phyloP scores from a whole-genome alignment of 1,284 basidiomycete species.

The Agaricales sp. region DNA sequence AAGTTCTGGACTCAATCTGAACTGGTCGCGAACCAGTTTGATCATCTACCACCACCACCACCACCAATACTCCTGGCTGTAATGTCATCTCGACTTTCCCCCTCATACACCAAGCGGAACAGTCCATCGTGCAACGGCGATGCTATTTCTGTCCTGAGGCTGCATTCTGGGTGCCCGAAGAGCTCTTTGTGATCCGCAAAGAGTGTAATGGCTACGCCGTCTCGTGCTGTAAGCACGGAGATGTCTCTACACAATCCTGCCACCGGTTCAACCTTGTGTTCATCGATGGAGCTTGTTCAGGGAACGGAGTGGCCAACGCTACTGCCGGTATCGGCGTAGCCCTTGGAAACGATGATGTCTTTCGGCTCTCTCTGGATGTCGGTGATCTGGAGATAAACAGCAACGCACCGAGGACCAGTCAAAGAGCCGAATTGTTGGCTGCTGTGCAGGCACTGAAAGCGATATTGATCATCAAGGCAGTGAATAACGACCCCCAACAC shows the following conservation, averaged over 20 bases:
- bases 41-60: too few species aligned
- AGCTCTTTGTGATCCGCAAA: background rate
- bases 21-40: too few species aligned
- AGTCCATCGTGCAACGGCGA: background rate
- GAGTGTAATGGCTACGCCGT: background rate
- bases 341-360: background rate
- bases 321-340: background rate
- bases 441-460: conserved; percentile 16
- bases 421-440: conserved; percentile 26
- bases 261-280: background rate
- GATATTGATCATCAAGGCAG: conserved; percentile 3
- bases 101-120: background rate
- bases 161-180: background rate
- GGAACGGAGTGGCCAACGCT: background rate
- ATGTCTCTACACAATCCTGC: background rate
- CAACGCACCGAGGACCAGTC: conserved; percentile 16
- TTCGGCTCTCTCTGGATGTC: conserved; percentile 11
- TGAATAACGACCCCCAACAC: background rate
- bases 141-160: background rate
- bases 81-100: too few species aligned
- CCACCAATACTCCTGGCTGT: too few species aligned
- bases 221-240: background rate
- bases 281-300: background rate
- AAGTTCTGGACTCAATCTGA: too few species aligned
- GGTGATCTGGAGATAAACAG: conserved; percentile 16